Evolutionary conservation across 345 rosid genomes (phyloP), one percentile per base, ranked within the genome.

Genomic region (Linum lewisii): DNA sequence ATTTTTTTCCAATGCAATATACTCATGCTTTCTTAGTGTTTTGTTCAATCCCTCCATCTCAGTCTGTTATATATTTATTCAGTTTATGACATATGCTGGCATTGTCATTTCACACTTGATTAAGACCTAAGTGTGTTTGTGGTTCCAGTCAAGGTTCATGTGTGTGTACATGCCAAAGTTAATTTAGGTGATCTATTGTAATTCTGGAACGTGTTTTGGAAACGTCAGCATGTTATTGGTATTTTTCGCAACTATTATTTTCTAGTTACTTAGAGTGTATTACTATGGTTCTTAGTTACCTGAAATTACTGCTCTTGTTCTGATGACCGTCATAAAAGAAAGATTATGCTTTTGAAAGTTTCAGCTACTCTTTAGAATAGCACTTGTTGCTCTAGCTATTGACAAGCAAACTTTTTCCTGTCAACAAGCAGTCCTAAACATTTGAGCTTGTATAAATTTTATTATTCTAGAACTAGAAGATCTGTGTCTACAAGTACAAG

Each of bases 401-500:
- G 44, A 51, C 29, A 61, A 60, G 62, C 68, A 62, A 34, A 63
- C n/a, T 61, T 21, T 47, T 65, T 69, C 66, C 64, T 60, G 54
- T 54, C 62, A 51, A 59, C 37, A 44, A 57, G 57, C 21, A 59
- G 60, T 59, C 56, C 75, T 73, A 81, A 58, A 37, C 66, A 57
- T 22, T 50, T 54, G 59, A 53, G 66, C 54, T 63, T 67, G 49
- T 63, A 80, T 78, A 73, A 58, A 66, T 60, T 65, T 77, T 79
- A 74, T 81, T 74, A 58, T 63, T 66, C 86, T 76, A 84, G 49
- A 65, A 74, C 75, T 75, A 71, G 44, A 67, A 66, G 69, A 67
- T 69, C 73, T 59, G 59, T 72, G 73, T 77, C 86, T 82, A 82
- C 74, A 58, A 63, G 63, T 68, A 80, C 67, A 75, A 81, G 78